Percentiles rank a stretch among this genome's conserved stretches.
Evolutionary conservation across 75 land plant species (phyloP).

Genomic region (Cunninghamia lanceolata): DNA sequence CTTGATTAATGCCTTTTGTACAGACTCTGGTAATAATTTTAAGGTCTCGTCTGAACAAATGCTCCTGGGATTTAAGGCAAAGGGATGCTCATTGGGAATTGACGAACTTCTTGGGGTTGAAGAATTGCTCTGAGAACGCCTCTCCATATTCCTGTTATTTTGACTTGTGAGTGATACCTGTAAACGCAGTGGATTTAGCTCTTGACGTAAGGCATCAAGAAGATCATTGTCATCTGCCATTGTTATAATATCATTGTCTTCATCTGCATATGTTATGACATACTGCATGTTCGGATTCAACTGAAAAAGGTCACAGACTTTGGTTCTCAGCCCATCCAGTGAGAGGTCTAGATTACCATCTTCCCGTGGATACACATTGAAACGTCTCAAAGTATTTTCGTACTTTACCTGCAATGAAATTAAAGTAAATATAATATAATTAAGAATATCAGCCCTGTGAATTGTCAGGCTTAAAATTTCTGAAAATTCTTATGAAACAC

Average conservation of each 20-base stretch:
- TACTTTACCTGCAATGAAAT: conserved; percentile 51
- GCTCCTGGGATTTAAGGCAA: background rate
- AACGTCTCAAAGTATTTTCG: conserved; percentile 66
- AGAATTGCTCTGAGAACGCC: background rate
- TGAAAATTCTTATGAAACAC: background rate
- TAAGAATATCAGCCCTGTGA: background rate
- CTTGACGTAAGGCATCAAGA: conserved; percentile 56
- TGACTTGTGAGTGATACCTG: conserved; percentile 24
- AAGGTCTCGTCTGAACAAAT: conserved; percentile 15
- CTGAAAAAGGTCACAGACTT: conserved; percentile 44
- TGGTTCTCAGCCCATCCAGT: conserved; percentile 43
- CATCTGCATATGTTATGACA: conserved; percentile 67
- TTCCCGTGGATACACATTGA: conserved; percentile 26
- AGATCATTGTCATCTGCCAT: conserved; percentile 71
- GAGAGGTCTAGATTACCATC: conserved; percentile 29
- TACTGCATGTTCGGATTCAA: conserved; percentile 40
- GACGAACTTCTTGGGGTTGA: background rate
- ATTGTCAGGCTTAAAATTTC: background rate
- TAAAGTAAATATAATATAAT: background rate
- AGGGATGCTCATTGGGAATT: background rate
- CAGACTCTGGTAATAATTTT: conserved; percentile 20
- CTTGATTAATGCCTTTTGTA: conserved; percentile 11
- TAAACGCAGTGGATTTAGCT: conserved; percentile 66
- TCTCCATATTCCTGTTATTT: background rate
- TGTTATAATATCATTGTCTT: conserved; percentile 64